Evolutionary conservation across 2,329 filamentous ascomycete species (phyloP), one percentile per base, ranked within the genome.

Genomic region (Aspergillus ruber): DNA sequence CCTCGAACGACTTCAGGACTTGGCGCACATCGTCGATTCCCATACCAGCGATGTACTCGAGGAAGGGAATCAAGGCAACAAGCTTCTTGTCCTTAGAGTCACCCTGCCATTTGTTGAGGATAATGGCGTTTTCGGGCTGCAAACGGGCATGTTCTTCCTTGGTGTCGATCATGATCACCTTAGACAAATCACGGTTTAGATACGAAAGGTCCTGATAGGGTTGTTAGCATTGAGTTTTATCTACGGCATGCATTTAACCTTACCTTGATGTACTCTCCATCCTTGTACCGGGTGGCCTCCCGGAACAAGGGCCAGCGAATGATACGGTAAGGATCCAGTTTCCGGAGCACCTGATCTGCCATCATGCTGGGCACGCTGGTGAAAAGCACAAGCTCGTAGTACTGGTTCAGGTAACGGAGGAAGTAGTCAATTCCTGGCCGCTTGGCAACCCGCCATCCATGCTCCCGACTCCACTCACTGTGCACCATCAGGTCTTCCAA

Each of bases 371-470:
- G 90, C 42, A 93, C 85, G 35, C 82, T 88, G 27, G 93, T 98
- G 74, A 97, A 98, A 55, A 98, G 82, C 45, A 97, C 93, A 46
- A 98, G 78, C 70, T 98, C 93, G 66, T 96, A 98, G 78, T 98
- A 97, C 69, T 96, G 90, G 71, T 88, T 91, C 43, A 98, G 80
- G 69, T 98, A 98, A 63, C 88, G 88, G 54, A 98, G 74, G 74
- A 98, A 98, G 74, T 98, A 98, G 73, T 98, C 93, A 52, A 94
- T 81, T 41, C 93, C 93, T 32, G 93, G 93, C 43, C 93, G 82
- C 75, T 98, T 98, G 23, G 93, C 93, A 52, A 94, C 80, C 57
- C 91, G 83, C 90, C 93, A 98, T 50, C 93, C 93, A 64, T 96
- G 86, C 66, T 97, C 88, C 48, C 91, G 82, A 20, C 83, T 82